Evolutionary conservation across 768 basidiomycete species (phyloP), one percentile per base, ranked within the genome.

Genomic region (Clitopilus passeckerianus): DNA sequence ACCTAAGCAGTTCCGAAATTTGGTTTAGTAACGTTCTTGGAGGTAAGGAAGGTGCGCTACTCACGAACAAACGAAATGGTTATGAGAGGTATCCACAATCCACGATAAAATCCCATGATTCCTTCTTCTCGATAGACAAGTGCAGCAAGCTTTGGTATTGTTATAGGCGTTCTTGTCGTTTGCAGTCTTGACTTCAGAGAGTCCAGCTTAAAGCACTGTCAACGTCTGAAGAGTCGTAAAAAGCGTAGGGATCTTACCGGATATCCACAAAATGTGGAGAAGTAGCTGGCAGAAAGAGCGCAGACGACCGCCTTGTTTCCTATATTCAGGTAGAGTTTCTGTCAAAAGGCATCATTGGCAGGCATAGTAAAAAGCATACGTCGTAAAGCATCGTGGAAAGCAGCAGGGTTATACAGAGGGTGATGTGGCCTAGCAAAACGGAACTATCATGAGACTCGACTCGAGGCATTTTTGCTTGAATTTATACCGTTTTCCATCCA

Each of bases 1-100:
- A 63, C 92, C 91, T 94, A 54, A 56, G 37, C 9, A 24, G 62
- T 18, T 37, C 59, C 37, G 43, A 61, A 7, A 30, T 30, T 30
- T 7, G 7, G 3, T 30, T 30, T 7, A 30, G 27, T 30, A 3
- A 30, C 7, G 27, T 30, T 30, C 27, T 30, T 30, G 7, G 18
- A 22, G 61, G 34, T 37, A 56, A 58, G 24, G 50, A 53, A 56
- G 58, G 56, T 18, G 54, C 53, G 54, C n/a, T 57, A 92, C 91
- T 75, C 71, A 87, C 96, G 93, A 72, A 98, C 95, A 71, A 96
- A 93, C 5, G 95, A 94, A 66, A 98, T 98, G 8, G 95, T 96
- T 73, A 94, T 80, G 58, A 98, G 83, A 53, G 96, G 95, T 65
- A 98, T 91, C 86, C 91, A 92, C 55, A 95, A 68, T 59, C 93